phyloP scores from a whole-genome alignment of 192 early-diverging fungal species.

The Funneliformis mosseae region DNA sequence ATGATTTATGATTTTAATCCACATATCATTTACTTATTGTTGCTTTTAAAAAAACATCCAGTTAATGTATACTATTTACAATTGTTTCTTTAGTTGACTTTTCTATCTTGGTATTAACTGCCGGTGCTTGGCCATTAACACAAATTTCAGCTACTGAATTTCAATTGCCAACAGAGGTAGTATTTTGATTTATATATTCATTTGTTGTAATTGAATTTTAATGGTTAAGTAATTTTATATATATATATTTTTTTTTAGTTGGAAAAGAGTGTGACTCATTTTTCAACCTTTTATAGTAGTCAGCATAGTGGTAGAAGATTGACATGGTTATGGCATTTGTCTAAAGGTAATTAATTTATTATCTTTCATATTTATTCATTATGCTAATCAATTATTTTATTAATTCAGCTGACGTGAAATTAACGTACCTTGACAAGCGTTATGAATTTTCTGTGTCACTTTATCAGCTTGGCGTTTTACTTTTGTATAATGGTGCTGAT shows the following conservation, averaged over 20 bases:
- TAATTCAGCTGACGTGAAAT: conserved; percentile 61
- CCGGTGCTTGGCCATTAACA: conserved; percentile 81
- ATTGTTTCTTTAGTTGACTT: conserved; percentile 59
- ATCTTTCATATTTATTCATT: neutral
- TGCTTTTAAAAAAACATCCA: neutral
- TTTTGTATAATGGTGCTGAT: conserved; percentile 65
- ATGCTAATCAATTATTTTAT: conserved; percentile 7
- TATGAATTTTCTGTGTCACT: conserved; percentile 80
- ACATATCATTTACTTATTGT: too few species aligned
- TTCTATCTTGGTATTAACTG: conserved; percentile 72
- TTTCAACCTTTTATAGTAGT: conserved; percentile 71
- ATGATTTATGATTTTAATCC: neutral
- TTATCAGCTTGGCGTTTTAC: conserved; percentile 68
- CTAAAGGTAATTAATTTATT: conserved; percentile 55
- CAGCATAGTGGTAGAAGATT: conserved; percentile 77
- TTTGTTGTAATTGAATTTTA: neutral
- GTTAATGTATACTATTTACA: neutral
- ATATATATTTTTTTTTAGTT: conserved; percentile 45
- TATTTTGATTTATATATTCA: neutral
- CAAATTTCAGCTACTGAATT: conserved; percentile 69
- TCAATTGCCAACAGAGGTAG: conserved; percentile 83
- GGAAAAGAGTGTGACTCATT: conserved; percentile 67
- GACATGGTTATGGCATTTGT: conserved; percentile 82
- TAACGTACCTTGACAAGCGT: conserved; percentile 68
- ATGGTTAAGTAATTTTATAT: neutral